Evolutionary conservation across 495 filamentous ascomycete genomes (phyloP).

Genomic region (Aspergillus funiculosus): DNA sequence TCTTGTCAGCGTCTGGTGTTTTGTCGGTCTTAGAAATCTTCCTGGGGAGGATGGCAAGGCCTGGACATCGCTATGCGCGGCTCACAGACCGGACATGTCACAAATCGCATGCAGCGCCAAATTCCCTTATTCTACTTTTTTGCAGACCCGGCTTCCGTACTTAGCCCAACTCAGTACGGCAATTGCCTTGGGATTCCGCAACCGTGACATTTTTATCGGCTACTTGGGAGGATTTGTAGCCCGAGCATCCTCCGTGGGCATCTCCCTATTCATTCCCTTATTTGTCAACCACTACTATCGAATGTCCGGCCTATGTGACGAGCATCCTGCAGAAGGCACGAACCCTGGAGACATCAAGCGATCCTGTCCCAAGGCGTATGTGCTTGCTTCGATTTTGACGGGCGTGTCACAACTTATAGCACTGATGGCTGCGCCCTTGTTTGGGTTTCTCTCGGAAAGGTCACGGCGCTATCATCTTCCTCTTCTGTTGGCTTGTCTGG

Average conservation of each 20-base stretch:
- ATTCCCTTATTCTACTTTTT: neutral
- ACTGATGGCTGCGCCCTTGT: conserved; percentile 75
- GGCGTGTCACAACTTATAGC: conserved; percentile 84
- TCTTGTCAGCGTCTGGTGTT: conserved; percentile 64
- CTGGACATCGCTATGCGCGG: conserved; percentile 44
- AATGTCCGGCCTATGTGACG: conserved; percentile 67
- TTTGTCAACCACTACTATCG: conserved; percentile 88
- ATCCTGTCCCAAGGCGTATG: conserved; percentile 77
- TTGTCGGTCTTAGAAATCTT: conserved; percentile 72
- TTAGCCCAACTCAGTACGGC: conserved; percentile 53
- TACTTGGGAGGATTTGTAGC: conserved; percentile 95
- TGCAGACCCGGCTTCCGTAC: conserved; percentile 24
- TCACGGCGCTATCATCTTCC: conserved; percentile 62
- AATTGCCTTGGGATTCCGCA: conserved; percentile 63
- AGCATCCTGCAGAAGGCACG: conserved; percentile 49
- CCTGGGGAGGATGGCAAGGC: conserved; percentile 73
- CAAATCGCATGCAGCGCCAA: neutral
- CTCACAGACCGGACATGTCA: neutral
- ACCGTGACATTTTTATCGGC: conserved; percentile 72
- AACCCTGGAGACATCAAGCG: conserved; percentile 58
- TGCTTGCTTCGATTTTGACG: conserved; percentile 75
- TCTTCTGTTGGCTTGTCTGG: conserved; percentile 60
- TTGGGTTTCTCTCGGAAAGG: conserved; percentile 71
- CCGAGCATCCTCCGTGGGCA: conserved; percentile 89
- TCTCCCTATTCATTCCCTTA: conserved; percentile 89